Conservation (phyloP, 2,329 filamentous ascomycete species). For the Penicillium sp. region DNA sequence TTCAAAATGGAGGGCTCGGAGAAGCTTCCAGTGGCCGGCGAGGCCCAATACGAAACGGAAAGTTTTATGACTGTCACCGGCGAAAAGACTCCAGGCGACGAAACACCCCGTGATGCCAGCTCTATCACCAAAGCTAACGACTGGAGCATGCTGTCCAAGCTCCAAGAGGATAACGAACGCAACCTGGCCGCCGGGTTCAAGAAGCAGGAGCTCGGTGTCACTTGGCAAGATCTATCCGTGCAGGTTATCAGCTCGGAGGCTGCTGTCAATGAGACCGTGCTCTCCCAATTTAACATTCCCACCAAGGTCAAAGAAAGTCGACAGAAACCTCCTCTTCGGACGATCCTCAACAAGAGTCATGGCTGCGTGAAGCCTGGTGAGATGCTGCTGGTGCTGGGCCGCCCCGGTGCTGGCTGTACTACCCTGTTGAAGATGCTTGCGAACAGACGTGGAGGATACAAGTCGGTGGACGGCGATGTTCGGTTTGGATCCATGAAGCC, state of each 20-base stretch:
- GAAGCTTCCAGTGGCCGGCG: slow-evolving; percentile 7
- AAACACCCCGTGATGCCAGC: slow-evolving; percentile 14
- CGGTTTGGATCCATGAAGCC: slow-evolving; percentile 53
- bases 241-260: slow-evolving; percentile 62
- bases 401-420: slow-evolving; percentile 70
- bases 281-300: slow-evolving; percentile 60
- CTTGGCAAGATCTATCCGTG: slow-evolving; percentile 66
- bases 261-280: slow-evolving; percentile 65
- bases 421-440: slow-evolving; percentile 70
- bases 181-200: slow-evolving; percentile 51
- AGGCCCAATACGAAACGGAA: slow-evolving; percentile 27
- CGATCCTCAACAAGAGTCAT: slow-evolving; percentile 65
- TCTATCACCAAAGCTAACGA: slow-evolving; percentile 36
- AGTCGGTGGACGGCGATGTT: slow-evolving; percentile 60
- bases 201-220: slow-evolving; percentile 59
- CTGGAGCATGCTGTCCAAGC: slow-evolving; percentile 53
- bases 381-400: slow-evolving; percentile 69
- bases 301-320: slow-evolving; percentile 55
- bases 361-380: slow-evolving; percentile 72
- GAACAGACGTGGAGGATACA: slow-evolving; percentile 63
- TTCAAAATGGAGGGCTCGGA: slow-evolving; percentile 10
- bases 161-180: slow-evolving; percentile 47
- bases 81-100: slow-evolving; percentile 18
- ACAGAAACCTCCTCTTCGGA: slow-evolving; percentile 60
- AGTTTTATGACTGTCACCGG: slow-evolving; percentile 27